phyloP scores from a whole-genome alignment of 257 asterid genomes.

The Haberlea rhodopensis region DNA sequence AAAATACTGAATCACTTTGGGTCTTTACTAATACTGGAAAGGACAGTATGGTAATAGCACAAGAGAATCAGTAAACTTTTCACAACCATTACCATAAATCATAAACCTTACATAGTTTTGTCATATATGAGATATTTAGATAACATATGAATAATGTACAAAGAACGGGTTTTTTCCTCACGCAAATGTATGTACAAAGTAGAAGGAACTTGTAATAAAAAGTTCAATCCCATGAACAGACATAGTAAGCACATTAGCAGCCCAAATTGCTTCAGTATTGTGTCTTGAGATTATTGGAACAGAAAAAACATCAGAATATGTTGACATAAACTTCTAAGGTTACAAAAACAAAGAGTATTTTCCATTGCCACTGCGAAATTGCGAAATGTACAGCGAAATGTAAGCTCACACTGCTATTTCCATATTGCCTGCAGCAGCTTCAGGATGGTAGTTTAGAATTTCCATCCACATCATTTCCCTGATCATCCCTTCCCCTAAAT shows the following conservation, averaged over 20 bases:
- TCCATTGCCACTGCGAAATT: too few relatives aligned
- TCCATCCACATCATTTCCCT: constrained; percentile 64
- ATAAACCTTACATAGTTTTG: too few relatives aligned
- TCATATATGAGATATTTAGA: background rate
- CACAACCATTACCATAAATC: too few relatives aligned
- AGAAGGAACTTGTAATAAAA: background rate
- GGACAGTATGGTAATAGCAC: too few relatives aligned
- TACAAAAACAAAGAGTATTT: constrained; percentile 20
- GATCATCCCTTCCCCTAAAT: constrained; percentile 53
- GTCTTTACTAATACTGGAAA: too few relatives aligned
- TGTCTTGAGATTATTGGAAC: constrained; percentile 34
- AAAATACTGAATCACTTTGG: too few relatives aligned
- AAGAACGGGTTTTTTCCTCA: constrained; percentile 26
- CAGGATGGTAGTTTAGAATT: constrained; percentile 57
- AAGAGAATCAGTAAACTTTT: too few relatives aligned
- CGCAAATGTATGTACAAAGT: constrained; percentile 37
- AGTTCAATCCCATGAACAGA: constrained; percentile 3
- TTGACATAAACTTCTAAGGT: background rate
- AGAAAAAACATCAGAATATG: constrained; percentile 8
- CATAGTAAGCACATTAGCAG: constrained; percentile 31
- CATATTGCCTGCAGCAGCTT: constrained; percentile 28
- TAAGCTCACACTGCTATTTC: constrained; percentile 30
- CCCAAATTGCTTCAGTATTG: constrained; percentile 40
- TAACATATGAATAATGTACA: constrained; percentile 19
- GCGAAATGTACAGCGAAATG: constrained; percentile 1